Conservation (phyloP, 768 basidiomycete species). For the Termitomyces eurrhizus region DNA sequence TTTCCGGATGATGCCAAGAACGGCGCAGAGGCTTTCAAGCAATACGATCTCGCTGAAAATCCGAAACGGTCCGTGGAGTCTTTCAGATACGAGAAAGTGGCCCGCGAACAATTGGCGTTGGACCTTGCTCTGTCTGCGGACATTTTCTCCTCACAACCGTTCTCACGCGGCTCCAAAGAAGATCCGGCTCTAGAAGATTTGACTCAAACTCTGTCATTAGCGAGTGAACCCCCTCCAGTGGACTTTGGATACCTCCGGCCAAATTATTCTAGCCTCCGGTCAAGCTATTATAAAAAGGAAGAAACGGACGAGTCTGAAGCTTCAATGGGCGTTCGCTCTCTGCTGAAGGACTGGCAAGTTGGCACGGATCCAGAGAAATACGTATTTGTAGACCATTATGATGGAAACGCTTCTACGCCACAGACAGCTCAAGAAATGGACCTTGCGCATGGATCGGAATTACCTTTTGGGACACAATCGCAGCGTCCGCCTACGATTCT, state of each 20-base stretch:
- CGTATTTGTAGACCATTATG: slow-evolving; percentile 54
- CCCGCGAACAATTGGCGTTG: slow-evolving; percentile 57
- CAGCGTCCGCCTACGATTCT: slow-evolving; percentile 39
- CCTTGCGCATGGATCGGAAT: background rate
- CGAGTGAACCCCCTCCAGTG: slow-evolving; percentile 51
- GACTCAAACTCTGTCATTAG: slow-evolving; percentile 57
- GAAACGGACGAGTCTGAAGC: slow-evolving; percentile 22
- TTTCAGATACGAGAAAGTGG: slow-evolving; percentile 45
- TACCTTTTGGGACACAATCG: background rate
- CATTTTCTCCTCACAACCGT: slow-evolving; percentile 46
- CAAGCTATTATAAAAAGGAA: slow-evolving; percentile 20
- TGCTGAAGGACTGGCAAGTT: slow-evolving; percentile 67
- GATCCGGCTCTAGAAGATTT: slow-evolving; percentile 46
- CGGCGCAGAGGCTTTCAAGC: slow-evolving; percentile 35
- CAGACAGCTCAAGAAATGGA: background rate
- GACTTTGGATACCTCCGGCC: slow-evolving; percentile 64
- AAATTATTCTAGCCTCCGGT: slow-evolving; percentile 19
- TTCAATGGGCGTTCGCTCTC: slow-evolving; percentile 54
- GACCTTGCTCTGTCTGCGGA: slow-evolving; percentile 60
- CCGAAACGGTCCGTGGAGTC: slow-evolving; percentile 35
- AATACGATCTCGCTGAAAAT: slow-evolving; percentile 39
- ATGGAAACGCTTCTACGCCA: slow-evolving; percentile 21
- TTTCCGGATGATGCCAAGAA: slow-evolving; percentile 29
- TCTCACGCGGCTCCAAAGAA: slow-evolving; percentile 25
- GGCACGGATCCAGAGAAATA: slow-evolving; percentile 49